These are phyloP conservation scores for Haplosporangium sp. DNA, from an alignment of 371 early-diverging fungal genomes.

Conservation along the genomic window DNA sequence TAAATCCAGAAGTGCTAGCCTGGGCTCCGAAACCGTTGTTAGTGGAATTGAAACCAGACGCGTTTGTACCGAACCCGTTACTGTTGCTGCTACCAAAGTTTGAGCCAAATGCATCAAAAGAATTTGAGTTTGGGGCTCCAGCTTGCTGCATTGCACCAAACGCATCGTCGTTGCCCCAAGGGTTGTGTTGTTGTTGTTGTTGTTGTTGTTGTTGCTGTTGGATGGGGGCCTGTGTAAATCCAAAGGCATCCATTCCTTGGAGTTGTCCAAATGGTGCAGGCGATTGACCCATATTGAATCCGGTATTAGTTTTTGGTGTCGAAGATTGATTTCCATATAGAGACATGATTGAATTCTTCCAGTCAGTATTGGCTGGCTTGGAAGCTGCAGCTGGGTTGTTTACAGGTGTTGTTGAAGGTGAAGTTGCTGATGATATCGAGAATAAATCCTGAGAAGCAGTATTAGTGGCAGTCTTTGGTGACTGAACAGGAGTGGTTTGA, in stretches of 20 bases:
- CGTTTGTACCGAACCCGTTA: conserved; percentile 5
- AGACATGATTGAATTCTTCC: conserved; percentile 70
- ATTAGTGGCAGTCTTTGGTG: not conserved
- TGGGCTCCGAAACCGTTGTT: conserved; percentile 17
- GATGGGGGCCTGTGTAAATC: conserved; percentile 33
- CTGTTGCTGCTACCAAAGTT: conserved; percentile 14
- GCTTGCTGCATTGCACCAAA: conserved; percentile 53
- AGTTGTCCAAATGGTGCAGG: conserved; percentile 33
- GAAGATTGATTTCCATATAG: conserved; percentile 58
- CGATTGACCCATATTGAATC: conserved; percentile 19
- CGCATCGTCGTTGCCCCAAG: conserved; percentile 49
- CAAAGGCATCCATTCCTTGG: conserved; percentile 48
- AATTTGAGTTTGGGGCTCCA: conserved; percentile 13
- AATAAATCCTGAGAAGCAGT: conserved; percentile 38
- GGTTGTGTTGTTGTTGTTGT: conserved; percentile 32
- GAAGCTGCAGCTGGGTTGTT: conserved; percentile 6
- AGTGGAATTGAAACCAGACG: conserved; percentile 1
- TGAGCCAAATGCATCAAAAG: conserved; percentile 38
- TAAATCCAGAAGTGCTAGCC: conserved; percentile 5
- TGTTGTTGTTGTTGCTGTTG: conserved; percentile 32
- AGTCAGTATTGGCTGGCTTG: conserved; percentile 57
- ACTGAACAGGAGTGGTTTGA: conserved; percentile 24
- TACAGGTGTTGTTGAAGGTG: conserved; percentile 12
- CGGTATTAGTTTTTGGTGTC: conserved; percentile 32
- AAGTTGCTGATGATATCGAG: conserved; percentile 29